Base-by-base conservation (phyloP, 2,329 filamentous ascomycete genomes). In the Rosellinia necatrix region DNA sequence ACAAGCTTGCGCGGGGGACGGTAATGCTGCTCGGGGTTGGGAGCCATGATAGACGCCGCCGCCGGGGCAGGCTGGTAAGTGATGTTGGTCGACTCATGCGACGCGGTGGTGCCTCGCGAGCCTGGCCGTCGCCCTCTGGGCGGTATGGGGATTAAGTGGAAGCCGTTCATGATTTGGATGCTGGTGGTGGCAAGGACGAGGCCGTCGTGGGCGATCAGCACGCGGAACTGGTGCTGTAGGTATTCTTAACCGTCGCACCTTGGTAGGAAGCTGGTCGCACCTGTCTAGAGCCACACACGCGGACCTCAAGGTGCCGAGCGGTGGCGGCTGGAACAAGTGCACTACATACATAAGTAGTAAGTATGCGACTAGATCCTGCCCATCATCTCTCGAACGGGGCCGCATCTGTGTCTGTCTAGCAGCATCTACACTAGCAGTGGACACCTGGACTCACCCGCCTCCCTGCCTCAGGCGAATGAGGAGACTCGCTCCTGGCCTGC, bases 1-100 rank as follows among this genome's bases (percentile, higher is more conserved):
- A 86, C 76, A 12, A 86, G 76, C 64, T 85, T 85, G 17, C 70
- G 66, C 32, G 68, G 67, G 6, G 56, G 9, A 19, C 52, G 61
- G 6, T 56, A 51, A 24, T 44, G 37, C 13, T 65, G n/a, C 66
- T 24, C 44, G 53, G 40, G 53, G 41, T 8, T 58, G 52, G 41
- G n/a, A n/a, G 61, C 62, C 64, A 67, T 66, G n/a, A 37, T 43
- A 7, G 58, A 17, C 21, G 41, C 47, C 6, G 58, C 10, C 25
- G 40, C 43, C 3, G 24, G 6, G 22, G 7, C 19, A 15, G 57
- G 22, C 15, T 49, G 41, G 43, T 55, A 52, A 19, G 49, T 22
- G 17, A 37, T 21, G 15, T 50, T 29, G n/a, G 24, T 37, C 13
- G 50, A 54, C 25, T 60, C 60, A 25, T 54, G 55, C 24, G 61